Percentiles rank a stretch among this genome's conserved stretches.
Conservation (phyloP, 371 early-diverging fungal species). For the Rhizopus arrhizus region DNA sequence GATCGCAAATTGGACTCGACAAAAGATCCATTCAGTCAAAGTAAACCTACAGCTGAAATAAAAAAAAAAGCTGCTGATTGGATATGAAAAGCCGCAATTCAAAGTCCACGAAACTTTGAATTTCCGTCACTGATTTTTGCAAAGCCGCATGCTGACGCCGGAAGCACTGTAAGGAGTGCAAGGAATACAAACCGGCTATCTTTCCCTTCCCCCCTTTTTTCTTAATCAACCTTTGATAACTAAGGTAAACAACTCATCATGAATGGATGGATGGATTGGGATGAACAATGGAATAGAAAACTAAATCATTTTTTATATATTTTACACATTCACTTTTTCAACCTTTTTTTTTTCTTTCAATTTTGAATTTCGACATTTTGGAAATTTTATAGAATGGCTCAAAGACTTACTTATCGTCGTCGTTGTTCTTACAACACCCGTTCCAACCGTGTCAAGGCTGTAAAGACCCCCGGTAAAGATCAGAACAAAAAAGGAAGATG, state of each 20-base stretch:
- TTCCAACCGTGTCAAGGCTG: constrained; percentile 93
- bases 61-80: no score
- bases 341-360: constrained; percentile 3
- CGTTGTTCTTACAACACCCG: constrained; percentile 98
- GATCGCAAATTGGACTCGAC: no score
- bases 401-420: constrained; percentile 97
- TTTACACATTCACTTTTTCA: not conserved
- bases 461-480: constrained; percentile 93
- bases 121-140: no score
- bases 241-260: not conserved
- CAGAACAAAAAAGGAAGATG: not conserved
- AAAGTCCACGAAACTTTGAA: no score
- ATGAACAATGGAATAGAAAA: not conserved
- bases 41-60: no score
- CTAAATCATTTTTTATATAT: constrained; percentile 3
- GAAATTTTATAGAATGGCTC: constrained; percentile 62
- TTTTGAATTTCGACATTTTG: not conserved
- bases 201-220: constrained; percentile 1
- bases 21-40: no score
- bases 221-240: not conserved
- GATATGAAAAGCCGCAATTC: no score
- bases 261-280: constrained; percentile 12
- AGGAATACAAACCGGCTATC: not conserved
- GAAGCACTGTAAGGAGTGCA: no score
- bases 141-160: no score